Percentiles rank a stretch among this genome's conserved stretches.
Evolutionary conservation across 768 basidiomycete genomes (phyloP).

Genomic region (Psilocybe cyanescens): DNA sequence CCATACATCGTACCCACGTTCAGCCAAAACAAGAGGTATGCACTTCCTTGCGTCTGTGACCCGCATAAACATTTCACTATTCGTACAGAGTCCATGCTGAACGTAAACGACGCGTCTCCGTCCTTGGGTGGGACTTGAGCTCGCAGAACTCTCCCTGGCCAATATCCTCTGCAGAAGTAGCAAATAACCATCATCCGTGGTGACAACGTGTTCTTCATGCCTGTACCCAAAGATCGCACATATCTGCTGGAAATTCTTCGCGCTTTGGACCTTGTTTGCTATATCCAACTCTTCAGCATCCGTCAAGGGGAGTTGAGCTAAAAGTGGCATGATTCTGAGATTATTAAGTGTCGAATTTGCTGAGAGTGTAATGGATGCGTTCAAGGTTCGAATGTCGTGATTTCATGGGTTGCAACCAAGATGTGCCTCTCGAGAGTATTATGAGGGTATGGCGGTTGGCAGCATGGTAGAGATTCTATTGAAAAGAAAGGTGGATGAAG

Average conservation of each 20-base stretch:
- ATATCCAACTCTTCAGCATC: neutral
- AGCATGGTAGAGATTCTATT: too few relatives aligned
- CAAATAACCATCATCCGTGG: slow-evolving; percentile 24
- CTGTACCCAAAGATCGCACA: slow-evolving; percentile 20
- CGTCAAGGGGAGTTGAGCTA: neutral
- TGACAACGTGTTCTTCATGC: slow-evolving; percentile 20
- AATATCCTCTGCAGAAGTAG: slow-evolving; percentile 19
- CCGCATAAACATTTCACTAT: slow-evolving; percentile 22
- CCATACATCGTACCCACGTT: slow-evolving; percentile 24
- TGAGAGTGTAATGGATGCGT: neutral
- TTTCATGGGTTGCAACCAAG: too few relatives aligned
- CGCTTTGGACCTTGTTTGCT: slow-evolving; percentile 9
- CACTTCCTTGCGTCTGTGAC: slow-evolving; percentile 15
- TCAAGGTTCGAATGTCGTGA: neutral
- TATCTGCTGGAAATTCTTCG: slow-evolving; percentile 16
- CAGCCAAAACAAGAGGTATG: slow-evolving; percentile 19
- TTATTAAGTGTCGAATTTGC: neutral
- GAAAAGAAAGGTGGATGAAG: too few relatives aligned
- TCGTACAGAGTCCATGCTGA: slow-evolving; percentile 23
- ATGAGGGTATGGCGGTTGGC: too few relatives aligned
- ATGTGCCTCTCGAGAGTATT: too few relatives aligned
- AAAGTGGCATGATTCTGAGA: slow-evolving; percentile 7
- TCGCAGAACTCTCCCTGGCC: neutral
- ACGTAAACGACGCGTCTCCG: slow-evolving; percentile 16
- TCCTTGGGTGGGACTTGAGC: neutral